Evolutionary conservation across 2,329 filamentous ascomycete species (phyloP).

Genomic region (Hypoxylon sp.): DNA sequence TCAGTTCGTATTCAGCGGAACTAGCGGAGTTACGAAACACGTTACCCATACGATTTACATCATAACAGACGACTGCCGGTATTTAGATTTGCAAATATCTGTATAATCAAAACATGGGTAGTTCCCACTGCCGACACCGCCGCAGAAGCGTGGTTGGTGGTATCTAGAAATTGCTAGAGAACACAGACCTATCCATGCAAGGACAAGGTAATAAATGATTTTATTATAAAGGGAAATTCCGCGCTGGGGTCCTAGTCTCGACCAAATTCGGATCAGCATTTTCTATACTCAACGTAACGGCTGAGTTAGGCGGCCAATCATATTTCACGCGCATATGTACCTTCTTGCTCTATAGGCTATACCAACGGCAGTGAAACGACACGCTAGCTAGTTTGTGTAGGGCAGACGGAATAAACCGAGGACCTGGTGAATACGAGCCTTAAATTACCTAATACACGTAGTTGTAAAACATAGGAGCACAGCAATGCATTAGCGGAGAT

Average conservation of each 20-base stretch:
- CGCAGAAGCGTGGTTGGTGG: not conserved
- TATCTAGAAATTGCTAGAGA: not conserved
- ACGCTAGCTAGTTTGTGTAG: not conserved
- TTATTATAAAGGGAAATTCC: not conserved
- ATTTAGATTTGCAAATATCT: not conserved
- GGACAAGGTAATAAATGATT: not conserved
- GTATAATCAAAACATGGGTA: not conserved
- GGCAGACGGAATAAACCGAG: not conserved
- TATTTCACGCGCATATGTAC: not conserved
- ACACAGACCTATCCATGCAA: not conserved
- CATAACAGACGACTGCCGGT: not conserved
- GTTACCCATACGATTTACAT: not conserved
- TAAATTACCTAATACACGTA: no score
- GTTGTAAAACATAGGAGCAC: not conserved
- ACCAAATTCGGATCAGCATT: not conserved
- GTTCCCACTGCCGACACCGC: not conserved
- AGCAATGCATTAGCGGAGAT: not conserved
- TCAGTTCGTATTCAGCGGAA: slow-evolving; percentile 34
- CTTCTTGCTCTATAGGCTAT: not conserved
- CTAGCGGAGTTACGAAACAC: slow-evolving; percentile 17
- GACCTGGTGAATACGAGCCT: not conserved
- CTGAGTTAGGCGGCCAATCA: not conserved
- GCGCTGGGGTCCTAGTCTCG: not conserved
- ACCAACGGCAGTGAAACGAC: not conserved
- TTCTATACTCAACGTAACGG: not conserved